phyloP scores from a whole-genome alignment of 805 yeast species.

The Saturnispora gosingensis region DNA sequence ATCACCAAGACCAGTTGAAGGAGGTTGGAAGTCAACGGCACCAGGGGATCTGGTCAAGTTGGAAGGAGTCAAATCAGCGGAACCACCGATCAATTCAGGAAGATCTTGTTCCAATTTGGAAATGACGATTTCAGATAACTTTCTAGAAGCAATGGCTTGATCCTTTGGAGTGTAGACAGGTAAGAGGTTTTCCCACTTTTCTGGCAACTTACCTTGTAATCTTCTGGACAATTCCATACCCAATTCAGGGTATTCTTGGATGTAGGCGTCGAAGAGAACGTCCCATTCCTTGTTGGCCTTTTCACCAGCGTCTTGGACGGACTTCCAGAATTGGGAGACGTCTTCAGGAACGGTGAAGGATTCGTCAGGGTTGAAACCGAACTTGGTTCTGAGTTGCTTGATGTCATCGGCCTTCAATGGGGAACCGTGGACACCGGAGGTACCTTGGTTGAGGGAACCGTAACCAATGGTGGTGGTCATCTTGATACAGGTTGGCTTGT shows the following conservation, averaged over 20 bases:
- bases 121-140: slow-evolving; percentile 77
- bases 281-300: slow-evolving; percentile 72
- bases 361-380: slow-evolving; percentile 84
- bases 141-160: slow-evolving; percentile 85
- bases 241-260: slow-evolving; percentile 60
- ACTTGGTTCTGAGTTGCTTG: slow-evolving; percentile 70
- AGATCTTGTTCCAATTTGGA: slow-evolving; percentile 48
- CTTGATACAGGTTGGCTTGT: slow-evolving; percentile 87
- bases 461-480: slow-evolving; percentile 87
- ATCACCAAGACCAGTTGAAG: slow-evolving; percentile 68
- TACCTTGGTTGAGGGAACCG: slow-evolving; percentile 80
- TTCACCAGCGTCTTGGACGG: slow-evolving; percentile 53
- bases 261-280: slow-evolving; percentile 49
- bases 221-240: slow-evolving; percentile 79
- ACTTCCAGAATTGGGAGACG: slow-evolving; percentile 61
- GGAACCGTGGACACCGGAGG: slow-evolving; percentile 92
- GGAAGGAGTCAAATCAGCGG: slow-evolving; percentile 96
- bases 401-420: slow-evolving; percentile 92
- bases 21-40: slow-evolving; percentile 90
- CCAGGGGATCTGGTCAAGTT: slow-evolving; percentile 84
- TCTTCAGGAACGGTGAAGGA: slow-evolving; percentile 73
- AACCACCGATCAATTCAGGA: slow-evolving; percentile 94
- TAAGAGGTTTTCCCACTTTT: slow-evolving; percentile 64
- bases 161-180: slow-evolving; percentile 77
- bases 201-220: slow-evolving; percentile 68